phyloP scores from a whole-genome alignment of 257 asterid species.

The Perilla frutescens region DNA sequence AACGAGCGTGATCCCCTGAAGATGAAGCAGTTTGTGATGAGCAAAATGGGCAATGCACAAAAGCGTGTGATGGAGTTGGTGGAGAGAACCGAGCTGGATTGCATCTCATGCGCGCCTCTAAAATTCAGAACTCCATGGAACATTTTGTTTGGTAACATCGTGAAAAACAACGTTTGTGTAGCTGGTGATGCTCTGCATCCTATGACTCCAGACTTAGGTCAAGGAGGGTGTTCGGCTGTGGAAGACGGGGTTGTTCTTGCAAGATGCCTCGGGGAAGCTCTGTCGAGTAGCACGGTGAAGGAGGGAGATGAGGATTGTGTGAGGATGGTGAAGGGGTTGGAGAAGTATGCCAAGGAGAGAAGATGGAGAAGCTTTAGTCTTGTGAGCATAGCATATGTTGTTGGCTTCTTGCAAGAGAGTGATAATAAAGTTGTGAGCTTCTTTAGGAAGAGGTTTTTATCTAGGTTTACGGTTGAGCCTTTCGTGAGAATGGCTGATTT shows the following conservation, averaged over 20 bases:
- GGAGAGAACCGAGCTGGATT: conserved; percentile 51
- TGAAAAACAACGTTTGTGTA: conserved; percentile 56
- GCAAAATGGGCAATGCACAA: conserved; percentile 41
- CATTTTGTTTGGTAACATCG: conserved; percentile 51
- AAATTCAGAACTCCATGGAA: conserved; percentile 72
- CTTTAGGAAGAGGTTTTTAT: conserved; percentile 52
- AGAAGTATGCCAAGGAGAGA: conserved; percentile 57
- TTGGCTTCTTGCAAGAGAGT: conserved; percentile 66
- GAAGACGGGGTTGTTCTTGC: conserved; percentile 74
- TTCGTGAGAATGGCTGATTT: conserved; percentile 46
- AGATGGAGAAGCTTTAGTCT: conserved; percentile 79
- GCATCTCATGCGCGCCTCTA: conserved; percentile 53
- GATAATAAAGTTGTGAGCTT: conserved; percentile 49
- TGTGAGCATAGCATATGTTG: conserved; percentile 55
- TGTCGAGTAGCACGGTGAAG: background rate
- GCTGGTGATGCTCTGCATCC: conserved; percentile 88
- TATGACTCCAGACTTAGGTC: conserved; percentile 83
- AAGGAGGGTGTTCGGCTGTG: conserved; percentile 82
- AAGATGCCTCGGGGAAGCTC: conserved; percentile 56
- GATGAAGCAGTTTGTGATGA: conserved; percentile 67
- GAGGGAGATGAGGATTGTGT: conserved; percentile 32
- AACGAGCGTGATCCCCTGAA: conserved; percentile 51
- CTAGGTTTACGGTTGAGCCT: conserved; percentile 36
- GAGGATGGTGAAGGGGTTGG: conserved; percentile 46
- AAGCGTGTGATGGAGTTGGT: conserved; percentile 44